phyloP scores from a whole-genome alignment of 1,284 basidiomycete genomes.

The Cutaneotrichosporon sp. region DNA sequence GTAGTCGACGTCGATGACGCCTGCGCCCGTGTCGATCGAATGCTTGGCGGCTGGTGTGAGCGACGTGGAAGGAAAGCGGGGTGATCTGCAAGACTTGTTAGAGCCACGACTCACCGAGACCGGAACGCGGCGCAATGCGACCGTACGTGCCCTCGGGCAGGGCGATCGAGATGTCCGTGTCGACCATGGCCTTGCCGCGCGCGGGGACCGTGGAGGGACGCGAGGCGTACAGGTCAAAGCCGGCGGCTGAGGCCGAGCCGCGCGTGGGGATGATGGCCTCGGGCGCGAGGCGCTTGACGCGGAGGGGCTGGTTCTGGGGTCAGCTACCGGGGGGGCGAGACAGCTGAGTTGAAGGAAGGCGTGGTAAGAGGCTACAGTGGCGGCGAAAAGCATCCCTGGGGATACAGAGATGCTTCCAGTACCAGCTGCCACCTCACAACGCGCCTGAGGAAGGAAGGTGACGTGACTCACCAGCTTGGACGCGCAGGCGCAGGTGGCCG shows the following conservation, averaged over 20 bases:
- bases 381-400: no score
- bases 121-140: constrained; percentile 93
- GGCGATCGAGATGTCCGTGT: constrained; percentile 94
- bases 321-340: not conserved
- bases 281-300: constrained; percentile 81
- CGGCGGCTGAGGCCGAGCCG: constrained; percentile 83
- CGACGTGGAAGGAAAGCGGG: not conserved
- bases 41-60: constrained; percentile 78
- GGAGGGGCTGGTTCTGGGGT: constrained; percentile 56
- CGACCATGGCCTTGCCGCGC: constrained; percentile 83
- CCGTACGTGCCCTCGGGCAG: constrained; percentile 94
- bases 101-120: constrained; percentile 67
- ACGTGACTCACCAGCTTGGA: constrained; percentile 5
- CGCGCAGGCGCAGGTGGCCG: constrained; percentile 3
- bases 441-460: not conserved
- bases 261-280: constrained; percentile 85
- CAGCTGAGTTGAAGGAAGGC: not conserved
- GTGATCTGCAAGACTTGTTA: not conserved
- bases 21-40: constrained; percentile 97
- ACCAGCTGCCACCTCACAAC: no score
- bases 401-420: no score
- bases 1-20: constrained; percentile 97
- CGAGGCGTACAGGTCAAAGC: constrained; percentile 91
- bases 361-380: no score
- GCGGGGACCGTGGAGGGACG: constrained; percentile 78